phyloP scores from a whole-genome alignment of 495 filamentous ascomycete genomes.

The Aspergillus incahuasiensis region DNA sequence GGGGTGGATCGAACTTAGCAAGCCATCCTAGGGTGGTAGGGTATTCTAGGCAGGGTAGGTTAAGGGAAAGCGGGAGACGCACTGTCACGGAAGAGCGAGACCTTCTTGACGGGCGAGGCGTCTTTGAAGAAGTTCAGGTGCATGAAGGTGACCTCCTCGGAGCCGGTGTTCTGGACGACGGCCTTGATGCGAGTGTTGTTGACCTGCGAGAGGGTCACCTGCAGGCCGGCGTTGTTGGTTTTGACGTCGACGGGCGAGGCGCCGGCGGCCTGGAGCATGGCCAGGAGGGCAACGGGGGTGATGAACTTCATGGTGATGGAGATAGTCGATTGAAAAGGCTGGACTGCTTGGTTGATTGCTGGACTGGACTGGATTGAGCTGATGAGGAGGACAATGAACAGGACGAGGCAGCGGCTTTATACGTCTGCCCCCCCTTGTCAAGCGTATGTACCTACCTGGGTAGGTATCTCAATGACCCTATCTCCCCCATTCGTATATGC shows the following conservation, averaged over 20 bases:
- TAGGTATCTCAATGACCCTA: no score
- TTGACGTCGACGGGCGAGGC: constrained; percentile 37
- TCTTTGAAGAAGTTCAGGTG: constrained; percentile 61
- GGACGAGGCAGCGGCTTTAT: background rate
- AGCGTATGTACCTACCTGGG: no score
- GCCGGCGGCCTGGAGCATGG: constrained; percentile 37
- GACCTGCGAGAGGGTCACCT: constrained; percentile 49
- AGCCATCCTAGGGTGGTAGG: no score
- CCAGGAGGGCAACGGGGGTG: constrained; percentile 28
- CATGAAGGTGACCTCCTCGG: constrained; percentile 51
- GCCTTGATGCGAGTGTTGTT: constrained; percentile 56
- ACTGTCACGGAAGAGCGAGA: constrained; percentile 50
- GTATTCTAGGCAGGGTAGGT: background rate
- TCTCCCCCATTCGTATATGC: no score
- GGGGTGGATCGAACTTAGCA: background rate
- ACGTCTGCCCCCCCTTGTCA: background rate
- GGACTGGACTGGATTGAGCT: no score
- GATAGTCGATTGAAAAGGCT: background rate
- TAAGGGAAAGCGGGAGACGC: constrained; percentile 15
- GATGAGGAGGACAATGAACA: background rate
- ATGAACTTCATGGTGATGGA: constrained; percentile 11
- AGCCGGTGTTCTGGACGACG: constrained; percentile 56
- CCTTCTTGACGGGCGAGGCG: constrained; percentile 55
- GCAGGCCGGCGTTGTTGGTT: constrained; percentile 32
- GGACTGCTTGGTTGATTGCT: no score